A percentile compares a stretch with the other conserved stretches of the same genome.
Evolutionary conservation across 2,329 filamentous ascomycete genomes (phyloP).

Genomic region (Scopulariopsis brevicaulis): DNA sequence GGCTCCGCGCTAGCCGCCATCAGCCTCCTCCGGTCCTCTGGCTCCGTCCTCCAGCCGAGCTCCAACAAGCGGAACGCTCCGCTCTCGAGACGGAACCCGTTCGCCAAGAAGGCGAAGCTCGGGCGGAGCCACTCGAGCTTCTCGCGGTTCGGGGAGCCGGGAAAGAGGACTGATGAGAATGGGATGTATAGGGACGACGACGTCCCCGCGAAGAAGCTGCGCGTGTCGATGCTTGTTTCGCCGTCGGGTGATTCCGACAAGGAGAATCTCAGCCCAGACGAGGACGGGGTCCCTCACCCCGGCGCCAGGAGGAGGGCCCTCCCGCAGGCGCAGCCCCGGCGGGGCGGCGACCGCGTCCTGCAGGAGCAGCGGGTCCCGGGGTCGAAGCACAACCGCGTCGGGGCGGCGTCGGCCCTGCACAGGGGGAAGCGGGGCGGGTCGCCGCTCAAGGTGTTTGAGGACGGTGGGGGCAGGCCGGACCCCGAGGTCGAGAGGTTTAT

Average conservation of each 20-base stretch:
- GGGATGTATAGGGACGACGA: slow-evolving; percentile 5
- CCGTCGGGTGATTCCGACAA: slow-evolving; percentile 66
- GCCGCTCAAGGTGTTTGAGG: slow-evolving; percentile 41
- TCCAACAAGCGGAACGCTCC: slow-evolving; percentile 53
- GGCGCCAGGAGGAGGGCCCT: slow-evolving; percentile 15
- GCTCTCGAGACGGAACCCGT: slow-evolving; percentile 12
- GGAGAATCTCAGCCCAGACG: slow-evolving; percentile 69
- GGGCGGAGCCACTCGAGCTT: slow-evolving; percentile 49
- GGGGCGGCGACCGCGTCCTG: slow-evolving; percentile 18
- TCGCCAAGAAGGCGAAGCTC: slow-evolving; percentile 51
- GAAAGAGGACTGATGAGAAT: slow-evolving; percentile 12
- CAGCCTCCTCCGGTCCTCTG: slow-evolving; percentile 64
- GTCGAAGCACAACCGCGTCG: slow-evolving; percentile 22
- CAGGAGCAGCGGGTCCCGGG: slow-evolving; percentile 22
- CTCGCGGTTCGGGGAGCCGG: slow-evolving; percentile 36
- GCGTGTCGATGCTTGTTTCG: slow-evolving; percentile 25
- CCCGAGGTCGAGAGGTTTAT: slow-evolving; percentile 68
- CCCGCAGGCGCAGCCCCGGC: slow-evolving; percentile 20
- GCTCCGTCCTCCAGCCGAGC: slow-evolving; percentile 40
- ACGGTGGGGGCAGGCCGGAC: slow-evolving; percentile 17
- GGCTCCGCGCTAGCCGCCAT: slow-evolving; percentile 76
- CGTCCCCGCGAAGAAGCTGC: slow-evolving; percentile 20
- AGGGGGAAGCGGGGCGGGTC: slow-evolving; percentile 14
- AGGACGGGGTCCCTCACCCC: slow-evolving; percentile 19
- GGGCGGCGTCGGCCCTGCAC: slow-evolving; percentile 25